Percentiles rank a stretch among this genome's conserved stretches.
These are phyloP conservation scores for Durio zibethinus DNA, from an alignment of 345 rosid genomes.

Conservation along the genomic window DNA sequence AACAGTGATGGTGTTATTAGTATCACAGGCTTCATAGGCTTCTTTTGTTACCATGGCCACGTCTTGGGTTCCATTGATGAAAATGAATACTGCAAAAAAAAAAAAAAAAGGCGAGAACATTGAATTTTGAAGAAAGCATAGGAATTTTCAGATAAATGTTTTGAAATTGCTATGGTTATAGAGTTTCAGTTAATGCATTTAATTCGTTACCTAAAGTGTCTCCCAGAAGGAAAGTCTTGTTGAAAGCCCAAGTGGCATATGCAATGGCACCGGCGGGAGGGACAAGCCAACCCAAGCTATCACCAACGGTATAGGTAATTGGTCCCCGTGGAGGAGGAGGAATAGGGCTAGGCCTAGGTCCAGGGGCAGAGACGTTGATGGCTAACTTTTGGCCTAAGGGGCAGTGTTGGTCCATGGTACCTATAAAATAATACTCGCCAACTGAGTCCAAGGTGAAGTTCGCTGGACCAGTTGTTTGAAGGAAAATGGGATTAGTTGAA, in stretches of 20 bases:
- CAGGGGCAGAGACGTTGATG: constrained; percentile 30
- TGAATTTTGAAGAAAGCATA: too few species aligned
- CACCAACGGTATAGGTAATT: constrained; percentile 35
- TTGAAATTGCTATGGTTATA: too few species aligned
- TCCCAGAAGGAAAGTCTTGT: constrained; percentile 37
- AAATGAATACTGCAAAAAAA: constrained; percentile 45
- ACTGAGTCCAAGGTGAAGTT: constrained; percentile 34
- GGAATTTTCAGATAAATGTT: too few species aligned
- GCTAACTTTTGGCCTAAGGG: constrained; percentile 45
- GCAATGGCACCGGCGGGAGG: constrained; percentile 17
- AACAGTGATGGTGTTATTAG: constrained; percentile 24
- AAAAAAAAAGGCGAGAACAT: too few species aligned
- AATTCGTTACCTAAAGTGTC: constrained; percentile 39
- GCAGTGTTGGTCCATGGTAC: constrained; percentile 44
- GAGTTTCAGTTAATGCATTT: neutral
- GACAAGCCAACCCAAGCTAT: constrained; percentile 34
- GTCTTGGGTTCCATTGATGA: constrained; percentile 44
- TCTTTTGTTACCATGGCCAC: constrained; percentile 45
- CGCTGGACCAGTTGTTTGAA: constrained; percentile 31
- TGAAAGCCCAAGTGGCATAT: constrained; percentile 41
- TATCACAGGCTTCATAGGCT: constrained; percentile 36
- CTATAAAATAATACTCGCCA: constrained; percentile 46
- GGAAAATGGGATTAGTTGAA: constrained; percentile 26
- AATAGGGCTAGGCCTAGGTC: neutral
- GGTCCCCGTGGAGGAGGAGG: constrained; percentile 16